Percentiles rank a stretch among this genome's conserved stretches.
Conservation (phyloP, 306 rosid genomes). For the Prunus persica region Prunus_persica_NCBIv2 NC_034016.1:22457001-22457500, state of each 20-base stretch:
- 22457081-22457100: neutral
- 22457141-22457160: neutral
- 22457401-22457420: slow-evolving; percentile 68
- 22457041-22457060: neutral
- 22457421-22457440: slow-evolving; percentile 15
- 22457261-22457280: slow-evolving; percentile 12
- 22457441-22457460: slow-evolving; percentile 26
- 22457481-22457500: neutral
- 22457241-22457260: slow-evolving; percentile 13
- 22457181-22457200: neutral
- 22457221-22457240: slow-evolving; percentile 22
- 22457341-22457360: neutral
- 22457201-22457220: slow-evolving; percentile 31
- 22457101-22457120: neutral
- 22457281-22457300: slow-evolving; percentile 3
- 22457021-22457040: slow-evolving; percentile 7
- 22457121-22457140: neutral
- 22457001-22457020: slow-evolving; percentile 7
- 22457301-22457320: neutral
- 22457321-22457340: slow-evolving; percentile 4
- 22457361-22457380: slow-evolving; percentile 24
- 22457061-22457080: neutral
- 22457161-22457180: neutral
- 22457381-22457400: slow-evolving; percentile 71
- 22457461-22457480: neutral